These are phyloP conservation scores for Neofusicoccum sp. DNA, from an alignment of 2,329 filamentous ascomycete species.

Conservation along the genomic window DNA sequence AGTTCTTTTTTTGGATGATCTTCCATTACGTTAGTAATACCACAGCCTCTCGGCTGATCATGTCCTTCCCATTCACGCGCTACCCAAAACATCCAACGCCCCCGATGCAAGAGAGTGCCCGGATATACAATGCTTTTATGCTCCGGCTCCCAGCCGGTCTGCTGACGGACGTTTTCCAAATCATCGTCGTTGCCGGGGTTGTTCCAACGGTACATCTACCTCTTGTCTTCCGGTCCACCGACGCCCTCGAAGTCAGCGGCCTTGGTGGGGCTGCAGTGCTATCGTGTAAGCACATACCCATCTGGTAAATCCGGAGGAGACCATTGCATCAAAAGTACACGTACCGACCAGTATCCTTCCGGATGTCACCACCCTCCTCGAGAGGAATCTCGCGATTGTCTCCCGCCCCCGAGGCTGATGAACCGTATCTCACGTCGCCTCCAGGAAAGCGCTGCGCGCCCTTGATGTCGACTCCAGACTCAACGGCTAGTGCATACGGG, in stretches of 20 bases:
- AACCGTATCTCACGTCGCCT: conserved; percentile 43
- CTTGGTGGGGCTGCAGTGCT: conserved; percentile 40
- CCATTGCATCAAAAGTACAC: conserved; percentile 22
- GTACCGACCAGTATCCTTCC: conserved; percentile 40
- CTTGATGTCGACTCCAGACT: conserved; percentile 49
- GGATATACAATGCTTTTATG: background rate
- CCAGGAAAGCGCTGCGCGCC: conserved; percentile 46
- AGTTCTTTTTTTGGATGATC: background rate
- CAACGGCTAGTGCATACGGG: conserved; percentile 32
- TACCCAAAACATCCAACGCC: background rate
- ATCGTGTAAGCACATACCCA: background rate
- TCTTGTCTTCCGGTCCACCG: conserved; percentile 49
- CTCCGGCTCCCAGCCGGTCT: background rate
- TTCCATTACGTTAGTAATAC: conserved; percentile 7
- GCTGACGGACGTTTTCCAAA: conserved; percentile 39
- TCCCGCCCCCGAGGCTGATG: conserved; percentile 42
- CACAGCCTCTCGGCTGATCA: background rate
- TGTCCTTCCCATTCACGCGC: background rate
- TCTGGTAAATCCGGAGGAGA: background rate
- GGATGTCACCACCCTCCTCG: conserved; percentile 46
- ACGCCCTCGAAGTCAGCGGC: conserved; percentile 49
- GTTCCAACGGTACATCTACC: conserved; percentile 33
- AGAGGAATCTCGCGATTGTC: conserved; percentile 50
- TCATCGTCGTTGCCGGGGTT: conserved; percentile 43
- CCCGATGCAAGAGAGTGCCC: background rate